Evolutionary conservation across 2,329 filamentous ascomycete species (phyloP).

Genomic region (Colletotrichum karsti): DNA sequence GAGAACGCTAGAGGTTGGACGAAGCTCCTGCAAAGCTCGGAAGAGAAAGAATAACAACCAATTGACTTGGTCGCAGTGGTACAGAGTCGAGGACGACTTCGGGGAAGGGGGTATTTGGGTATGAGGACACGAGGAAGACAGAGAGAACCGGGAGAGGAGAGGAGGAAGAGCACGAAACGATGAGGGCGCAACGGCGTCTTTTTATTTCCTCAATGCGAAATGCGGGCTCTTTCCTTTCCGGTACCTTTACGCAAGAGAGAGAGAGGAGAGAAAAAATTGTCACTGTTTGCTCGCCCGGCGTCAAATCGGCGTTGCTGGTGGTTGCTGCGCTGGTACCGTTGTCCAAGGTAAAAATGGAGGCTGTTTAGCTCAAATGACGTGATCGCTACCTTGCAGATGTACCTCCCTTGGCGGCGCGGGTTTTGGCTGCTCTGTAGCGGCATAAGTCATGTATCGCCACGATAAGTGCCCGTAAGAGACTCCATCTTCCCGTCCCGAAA

Average conservation of each 20-base stretch:
- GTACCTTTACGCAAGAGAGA: neutral
- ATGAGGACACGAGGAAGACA: conserved; percentile 2
- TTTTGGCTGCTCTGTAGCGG: conserved; percentile 2
- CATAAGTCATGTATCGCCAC: conserved; percentile 28
- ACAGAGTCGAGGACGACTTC: neutral
- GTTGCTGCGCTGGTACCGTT: conserved; percentile 1
- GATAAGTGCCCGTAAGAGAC: conserved; percentile 22
- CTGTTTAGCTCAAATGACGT: conserved; percentile 35
- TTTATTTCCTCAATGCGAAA: conserved; percentile 22
- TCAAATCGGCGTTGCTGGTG: conserved; percentile 23
- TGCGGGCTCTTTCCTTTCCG: neutral
- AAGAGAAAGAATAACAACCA: conserved; percentile 5
- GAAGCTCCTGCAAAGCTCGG: neutral
- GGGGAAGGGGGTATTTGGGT: neutral
- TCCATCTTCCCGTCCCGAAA: conserved; percentile 15
- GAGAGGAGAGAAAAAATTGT: conserved; percentile 1
- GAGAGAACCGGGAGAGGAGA: neutral
- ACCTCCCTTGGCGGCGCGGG: conserved; percentile 19
- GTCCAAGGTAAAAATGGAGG: conserved; percentile 28
- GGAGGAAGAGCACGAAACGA: neutral
- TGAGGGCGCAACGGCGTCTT: conserved; percentile 23
- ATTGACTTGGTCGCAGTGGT: conserved; percentile 11
- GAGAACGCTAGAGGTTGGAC: neutral
- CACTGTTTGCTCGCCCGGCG: conserved; percentile 17
- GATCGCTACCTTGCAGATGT: conserved; percentile 32